A percentile compares a stretch with the other conserved stretches of the same genome.
phyloP scores from a whole-genome alignment of 768 basidiomycete species.

The Lanmaoa rubissima region DNA sequence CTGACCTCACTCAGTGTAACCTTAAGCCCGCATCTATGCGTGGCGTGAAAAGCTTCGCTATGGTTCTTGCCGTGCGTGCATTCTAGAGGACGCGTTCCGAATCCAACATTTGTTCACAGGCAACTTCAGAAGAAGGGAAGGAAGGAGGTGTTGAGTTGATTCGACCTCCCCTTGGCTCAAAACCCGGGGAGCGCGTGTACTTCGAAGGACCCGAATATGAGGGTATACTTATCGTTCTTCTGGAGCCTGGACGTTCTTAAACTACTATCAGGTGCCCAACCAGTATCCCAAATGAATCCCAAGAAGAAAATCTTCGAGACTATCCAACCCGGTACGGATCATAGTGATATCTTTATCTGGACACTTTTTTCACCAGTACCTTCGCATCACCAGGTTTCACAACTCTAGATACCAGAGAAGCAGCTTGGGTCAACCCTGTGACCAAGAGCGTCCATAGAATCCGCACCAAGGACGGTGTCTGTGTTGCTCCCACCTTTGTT shows the following conservation, averaged over 20 bases:
- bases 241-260: background rate
- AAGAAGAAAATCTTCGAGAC: constrained; percentile 99
- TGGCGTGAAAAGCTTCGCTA: constrained; percentile 96
- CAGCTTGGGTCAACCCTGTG: constrained; percentile 87
- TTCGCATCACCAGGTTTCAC: constrained; percentile 60
- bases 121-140: constrained; percentile 86
- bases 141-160: constrained; percentile 91
- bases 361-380: background rate
- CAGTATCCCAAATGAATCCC: constrained; percentile 87
- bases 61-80: constrained; percentile 84
- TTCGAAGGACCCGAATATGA: constrained; percentile 91
- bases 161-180: constrained; percentile 77
- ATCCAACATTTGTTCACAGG: constrained; percentile 44
- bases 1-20: constrained; percentile 59
- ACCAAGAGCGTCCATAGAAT: constrained; percentile 82
- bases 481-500: constrained; percentile 73
- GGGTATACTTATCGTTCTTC: constrained; percentile 42
- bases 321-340: constrained; percentile 74
- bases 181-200: constrained; percentile 92
- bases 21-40: constrained; percentile 96
- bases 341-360: background rate
- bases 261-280: constrained; percentile 47
- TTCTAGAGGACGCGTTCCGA: background rate
- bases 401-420: constrained; percentile 74
- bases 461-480: constrained; percentile 81